Conservation (phyloP, 1,284 basidiomycete species). For the Cryptococcus wingfieldii region DNA sequence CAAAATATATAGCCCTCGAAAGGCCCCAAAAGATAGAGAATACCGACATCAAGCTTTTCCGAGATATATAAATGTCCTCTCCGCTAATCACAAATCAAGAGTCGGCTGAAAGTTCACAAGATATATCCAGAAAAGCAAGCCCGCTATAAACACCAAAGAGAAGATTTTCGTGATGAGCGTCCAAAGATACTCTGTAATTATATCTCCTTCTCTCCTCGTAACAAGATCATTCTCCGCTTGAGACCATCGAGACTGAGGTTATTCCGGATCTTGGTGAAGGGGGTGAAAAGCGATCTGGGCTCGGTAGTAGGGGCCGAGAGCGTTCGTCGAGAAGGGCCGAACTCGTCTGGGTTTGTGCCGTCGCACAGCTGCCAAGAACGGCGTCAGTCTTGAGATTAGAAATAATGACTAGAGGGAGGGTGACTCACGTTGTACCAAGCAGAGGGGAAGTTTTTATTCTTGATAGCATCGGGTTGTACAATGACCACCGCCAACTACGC, state of each 20-base stretch:
- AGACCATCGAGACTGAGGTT: neutral
- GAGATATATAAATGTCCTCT: no score
- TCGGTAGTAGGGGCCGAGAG: neutral
- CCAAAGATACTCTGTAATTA: neutral
- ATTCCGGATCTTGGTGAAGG: neutral
- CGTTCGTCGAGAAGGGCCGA: constrained; percentile 9
- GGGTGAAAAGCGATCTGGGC: neutral
- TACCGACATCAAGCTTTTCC: neutral
- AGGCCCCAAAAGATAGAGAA: neutral
- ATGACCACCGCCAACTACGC: constrained; percentile 12
- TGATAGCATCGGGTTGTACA: constrained; percentile 19
- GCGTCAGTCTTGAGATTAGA: neutral
- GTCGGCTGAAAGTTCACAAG: no score
- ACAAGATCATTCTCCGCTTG: neutral
- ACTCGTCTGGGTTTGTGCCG: constrained; percentile 8
- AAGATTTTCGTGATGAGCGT: neutral
- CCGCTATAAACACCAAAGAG: neutral
- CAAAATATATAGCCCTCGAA: neutral
- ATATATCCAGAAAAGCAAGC: neutral
- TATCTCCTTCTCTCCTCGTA: no score
- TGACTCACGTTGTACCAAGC: constrained; percentile 15
- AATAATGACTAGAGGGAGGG: neutral
- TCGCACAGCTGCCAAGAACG: constrained; percentile 11
- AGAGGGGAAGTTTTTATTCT: constrained; percentile 3
- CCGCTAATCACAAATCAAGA: no score